Base-by-base conservation (phyloP, 106 monocot species). In the Apostasia shenzhenica region DNA sequence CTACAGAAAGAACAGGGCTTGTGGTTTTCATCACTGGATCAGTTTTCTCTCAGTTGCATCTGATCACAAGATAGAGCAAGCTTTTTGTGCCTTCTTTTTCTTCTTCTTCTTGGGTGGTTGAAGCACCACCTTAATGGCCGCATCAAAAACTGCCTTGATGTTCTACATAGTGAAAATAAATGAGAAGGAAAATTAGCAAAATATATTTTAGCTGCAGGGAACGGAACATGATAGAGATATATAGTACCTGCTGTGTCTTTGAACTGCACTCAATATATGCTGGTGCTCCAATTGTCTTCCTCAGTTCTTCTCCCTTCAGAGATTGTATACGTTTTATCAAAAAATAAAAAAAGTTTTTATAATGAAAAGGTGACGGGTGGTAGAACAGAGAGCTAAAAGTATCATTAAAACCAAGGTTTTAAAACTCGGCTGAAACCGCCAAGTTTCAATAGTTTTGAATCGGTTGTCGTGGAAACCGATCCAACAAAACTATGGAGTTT, bases 191-290 rank as follows among this genome's bases (percentile, higher is more conserved):
- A 49, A 12, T 5, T 2, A 63, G 10, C 5, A 11, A 45, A 8
- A 2, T 46, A 26, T 50, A 26, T 53, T 42, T 37, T 4, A 57
- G 13, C 26, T 26, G 26, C 26, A 45, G 62, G 13, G 12, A 59
- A 62, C 12, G 44, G 3, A 62, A 13, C 9, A 45, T 45, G 8
- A 37, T n/a, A 8, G 3, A 45, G 4, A 42, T 56, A 56, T 56
- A 42, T 3, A 41, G 45, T 82, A 87, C 89, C 70, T 88, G 86
- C 61, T 88, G 86, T 45, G 88, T 93, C 71, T 93, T 93, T 43
- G 93, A 93, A 73, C 93, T 93, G 79, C 93, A 93, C 54, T 93
- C 93, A 39, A 89, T 89, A 78, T 89, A 93, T 14, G 78, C 78
- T 53, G 84, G 72, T 14, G 93, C 86, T 46, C 86, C 93, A 45